Evolutionary conservation across 2,329 filamentous ascomycete species (phyloP).

Genomic region (Byssoonygena ceratinophila): DNA sequence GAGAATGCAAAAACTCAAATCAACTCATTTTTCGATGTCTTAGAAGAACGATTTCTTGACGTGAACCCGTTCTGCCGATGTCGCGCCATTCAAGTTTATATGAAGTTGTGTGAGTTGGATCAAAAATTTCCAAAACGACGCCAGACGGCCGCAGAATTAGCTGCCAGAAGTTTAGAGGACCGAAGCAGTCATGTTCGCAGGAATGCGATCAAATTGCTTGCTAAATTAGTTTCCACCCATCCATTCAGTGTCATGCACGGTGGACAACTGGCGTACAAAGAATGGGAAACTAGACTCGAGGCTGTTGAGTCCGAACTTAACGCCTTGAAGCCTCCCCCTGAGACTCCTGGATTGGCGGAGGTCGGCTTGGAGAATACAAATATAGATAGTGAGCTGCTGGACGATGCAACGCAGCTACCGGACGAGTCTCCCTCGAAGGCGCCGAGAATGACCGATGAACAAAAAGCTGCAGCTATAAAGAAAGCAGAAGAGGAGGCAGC

Average conservation of each 20-base stretch:
- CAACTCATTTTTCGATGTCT: constrained; percentile 90
- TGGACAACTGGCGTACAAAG: constrained; percentile 69
- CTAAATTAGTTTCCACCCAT: constrained; percentile 81
- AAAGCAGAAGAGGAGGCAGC: constrained; percentile 80
- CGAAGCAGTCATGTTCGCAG: constrained; percentile 95
- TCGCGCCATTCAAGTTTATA: constrained; percentile 83
- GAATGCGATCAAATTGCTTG: constrained; percentile 88
- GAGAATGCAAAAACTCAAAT: constrained; percentile 93
- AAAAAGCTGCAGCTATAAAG: constrained; percentile 60
- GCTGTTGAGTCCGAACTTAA: constrained; percentile 74
- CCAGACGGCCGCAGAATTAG: constrained; percentile 76
- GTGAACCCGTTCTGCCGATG: constrained; percentile 94
- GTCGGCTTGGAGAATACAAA: constrained; percentile 53
- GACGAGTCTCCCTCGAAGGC: constrained; percentile 55
- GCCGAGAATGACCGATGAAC: constrained; percentile 63
- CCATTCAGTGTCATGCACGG: constrained; percentile 89
- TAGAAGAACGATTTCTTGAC: constrained; percentile 92
- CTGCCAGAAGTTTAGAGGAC: constrained; percentile 81
- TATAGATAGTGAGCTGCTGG: constrained; percentile 66
- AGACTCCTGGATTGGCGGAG: constrained; percentile 60
- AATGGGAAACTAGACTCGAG: constrained; percentile 75
- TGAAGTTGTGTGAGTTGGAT: constrained; percentile 84
- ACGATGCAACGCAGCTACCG: constrained; percentile 76
- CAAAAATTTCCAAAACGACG: constrained; percentile 90
- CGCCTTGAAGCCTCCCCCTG: constrained; percentile 66